phyloP scores from a whole-genome alignment of 139 green algal genomes.

The Edaphochlamys debaryana region DNA sequence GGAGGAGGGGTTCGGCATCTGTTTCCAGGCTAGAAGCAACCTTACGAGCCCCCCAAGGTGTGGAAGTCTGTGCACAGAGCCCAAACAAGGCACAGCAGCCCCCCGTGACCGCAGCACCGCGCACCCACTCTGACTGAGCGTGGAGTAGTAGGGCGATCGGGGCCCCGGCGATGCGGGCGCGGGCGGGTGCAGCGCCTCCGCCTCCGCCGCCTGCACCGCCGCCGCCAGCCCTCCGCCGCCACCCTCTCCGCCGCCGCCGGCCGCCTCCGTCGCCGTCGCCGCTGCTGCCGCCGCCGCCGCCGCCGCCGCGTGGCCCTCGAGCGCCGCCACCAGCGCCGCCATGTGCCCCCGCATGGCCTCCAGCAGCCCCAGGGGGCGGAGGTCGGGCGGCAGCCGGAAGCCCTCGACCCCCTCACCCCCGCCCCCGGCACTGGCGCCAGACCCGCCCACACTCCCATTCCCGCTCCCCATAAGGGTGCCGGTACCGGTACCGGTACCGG shows the following conservation, averaged over 20 bases:
- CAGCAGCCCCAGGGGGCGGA: constrained; percentile 75
- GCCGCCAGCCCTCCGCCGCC: not conserved
- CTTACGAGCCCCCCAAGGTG: no score
- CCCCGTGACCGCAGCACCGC: no score
- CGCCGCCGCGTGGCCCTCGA: constrained; percentile 1
- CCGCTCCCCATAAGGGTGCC: no score
- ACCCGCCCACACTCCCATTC: no score
- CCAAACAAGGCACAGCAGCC: no score
- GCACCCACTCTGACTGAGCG: constrained; percentile 70
- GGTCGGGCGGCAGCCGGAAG: constrained; percentile 31
- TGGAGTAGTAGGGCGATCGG: constrained; percentile 33
- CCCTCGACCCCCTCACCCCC: not conserved
- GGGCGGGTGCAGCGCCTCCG: no score
- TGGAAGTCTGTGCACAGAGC: no score
- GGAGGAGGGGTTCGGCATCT: no score
- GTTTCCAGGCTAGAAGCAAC: no score
- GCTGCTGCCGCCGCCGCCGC: not conserved
- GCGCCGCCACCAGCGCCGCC: constrained; percentile 73
- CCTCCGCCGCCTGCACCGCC: not conserved
- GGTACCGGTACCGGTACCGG: no score
- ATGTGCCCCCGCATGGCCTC: constrained; percentile 80
- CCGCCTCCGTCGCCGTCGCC: no score
- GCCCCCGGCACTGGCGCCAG: not conserved
- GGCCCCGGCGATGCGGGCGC: no score
- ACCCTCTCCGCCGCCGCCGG: not conserved